These are phyloP conservation scores for Thraustochytrium sp. DNA, from an alignment of 352 stramenopile species.

Conservation along the genomic window DNA sequence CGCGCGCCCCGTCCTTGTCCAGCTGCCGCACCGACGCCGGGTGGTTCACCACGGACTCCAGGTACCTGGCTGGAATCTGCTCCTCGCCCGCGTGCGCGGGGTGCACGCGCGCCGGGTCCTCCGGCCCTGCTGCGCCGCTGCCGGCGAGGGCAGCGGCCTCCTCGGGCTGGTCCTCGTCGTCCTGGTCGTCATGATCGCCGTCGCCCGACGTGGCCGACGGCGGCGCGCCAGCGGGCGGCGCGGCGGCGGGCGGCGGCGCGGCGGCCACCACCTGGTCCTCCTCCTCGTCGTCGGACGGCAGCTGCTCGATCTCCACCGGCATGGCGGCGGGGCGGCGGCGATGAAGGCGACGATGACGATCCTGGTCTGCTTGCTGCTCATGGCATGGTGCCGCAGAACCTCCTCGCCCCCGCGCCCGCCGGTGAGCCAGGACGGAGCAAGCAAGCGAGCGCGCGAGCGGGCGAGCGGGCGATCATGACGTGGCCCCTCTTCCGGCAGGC, in stretches of 20 bases:
- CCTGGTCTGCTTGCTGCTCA: too few relatives aligned
- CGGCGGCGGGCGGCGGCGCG: neutral
- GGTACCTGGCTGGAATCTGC: neutral
- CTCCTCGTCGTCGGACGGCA: neutral
- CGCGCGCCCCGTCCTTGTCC: neutral
- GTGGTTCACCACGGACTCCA: too few relatives aligned
- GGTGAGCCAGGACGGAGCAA: too few relatives aligned
- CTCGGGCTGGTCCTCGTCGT: neutral
- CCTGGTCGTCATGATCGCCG: neutral
- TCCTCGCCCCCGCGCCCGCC: too few relatives aligned
- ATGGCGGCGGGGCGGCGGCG: neutral
- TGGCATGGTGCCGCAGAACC: too few relatives aligned
- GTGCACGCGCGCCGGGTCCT: neutral
- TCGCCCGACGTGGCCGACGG: neutral
- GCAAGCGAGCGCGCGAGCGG: too few relatives aligned
- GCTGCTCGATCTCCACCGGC: conserved; percentile 20
- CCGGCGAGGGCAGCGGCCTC: too few relatives aligned
- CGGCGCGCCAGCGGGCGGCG: too few relatives aligned
- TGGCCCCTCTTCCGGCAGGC: neutral
- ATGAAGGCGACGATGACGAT: too few relatives aligned
- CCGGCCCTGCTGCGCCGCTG: too few relatives aligned
- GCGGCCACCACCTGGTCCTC: neutral
- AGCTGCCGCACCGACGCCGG: neutral
- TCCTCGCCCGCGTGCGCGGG: neutral
- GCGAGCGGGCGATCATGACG: neutral